phyloP scores from a whole-genome alignment of 192 early-diverging fungal genomes.

The Mortierella claussenii region DNA sequence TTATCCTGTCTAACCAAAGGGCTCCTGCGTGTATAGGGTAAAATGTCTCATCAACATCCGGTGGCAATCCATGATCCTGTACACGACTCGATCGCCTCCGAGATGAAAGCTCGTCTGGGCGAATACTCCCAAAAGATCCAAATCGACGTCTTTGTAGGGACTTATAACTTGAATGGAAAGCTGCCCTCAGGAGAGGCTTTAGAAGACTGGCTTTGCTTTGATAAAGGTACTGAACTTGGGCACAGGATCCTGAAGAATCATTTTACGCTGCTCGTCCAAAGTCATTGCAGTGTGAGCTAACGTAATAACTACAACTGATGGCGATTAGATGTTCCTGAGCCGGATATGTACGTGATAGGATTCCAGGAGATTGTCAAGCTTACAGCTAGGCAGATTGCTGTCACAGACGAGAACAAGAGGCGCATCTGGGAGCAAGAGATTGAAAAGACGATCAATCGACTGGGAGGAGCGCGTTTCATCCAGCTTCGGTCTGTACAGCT shows the following conservation, averaged over 20 bases:
- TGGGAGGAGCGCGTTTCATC: conserved; percentile 70
- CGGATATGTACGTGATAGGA: conserved; percentile 88
- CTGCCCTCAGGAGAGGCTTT: conserved; percentile 70
- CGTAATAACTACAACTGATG: no score
- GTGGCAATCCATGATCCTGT: conserved; percentile 66
- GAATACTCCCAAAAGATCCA: conserved; percentile 69
- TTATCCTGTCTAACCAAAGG: background rate
- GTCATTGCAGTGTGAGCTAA: no score
- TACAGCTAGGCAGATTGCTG: conserved; percentile 66
- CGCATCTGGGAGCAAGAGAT: conserved; percentile 62
- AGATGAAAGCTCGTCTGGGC: conserved; percentile 49
- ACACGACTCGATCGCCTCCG: conserved; percentile 54
- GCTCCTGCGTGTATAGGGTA: conserved; percentile 52
- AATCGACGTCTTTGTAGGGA: conserved; percentile 82
- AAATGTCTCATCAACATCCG: conserved; percentile 55
- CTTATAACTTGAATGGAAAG: conserved; percentile 94
- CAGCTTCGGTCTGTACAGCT: conserved; percentile 88
- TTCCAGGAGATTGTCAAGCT: conserved; percentile 99
- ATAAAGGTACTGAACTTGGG: conserved; percentile 55
- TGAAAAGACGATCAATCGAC: conserved; percentile 59
- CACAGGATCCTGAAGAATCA: no score
- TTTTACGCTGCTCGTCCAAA: no score
- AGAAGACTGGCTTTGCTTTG: conserved; percentile 70
- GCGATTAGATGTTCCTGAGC: conserved; percentile 59
- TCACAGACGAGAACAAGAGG: conserved; percentile 50